Conservation (phyloP, 129 eudicot species). For the Artemisia argyi region DNA sequence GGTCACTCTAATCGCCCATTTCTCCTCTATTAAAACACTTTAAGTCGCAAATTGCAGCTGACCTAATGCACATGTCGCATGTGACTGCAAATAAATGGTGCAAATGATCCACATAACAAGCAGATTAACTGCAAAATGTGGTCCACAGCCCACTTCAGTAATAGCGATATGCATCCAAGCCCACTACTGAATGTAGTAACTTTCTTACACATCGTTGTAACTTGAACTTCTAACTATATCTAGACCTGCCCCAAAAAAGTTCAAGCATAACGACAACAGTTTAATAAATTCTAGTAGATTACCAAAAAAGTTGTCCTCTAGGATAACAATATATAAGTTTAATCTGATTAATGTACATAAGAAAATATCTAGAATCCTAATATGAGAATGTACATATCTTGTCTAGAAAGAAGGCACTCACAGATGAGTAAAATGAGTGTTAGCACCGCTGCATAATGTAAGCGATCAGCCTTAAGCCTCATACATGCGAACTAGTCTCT, state of each 20-base stretch:
- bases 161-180: neutral
- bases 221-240: neutral
- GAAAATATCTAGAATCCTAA: neutral
- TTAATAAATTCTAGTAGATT: slow-evolving; percentile 11
- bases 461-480: slow-evolving; percentile 8
- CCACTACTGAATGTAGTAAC: neutral
- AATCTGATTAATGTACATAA: slow-evolving; percentile 1
- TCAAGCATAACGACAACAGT: neutral
- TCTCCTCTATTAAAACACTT: neutral
- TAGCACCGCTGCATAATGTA: neutral
- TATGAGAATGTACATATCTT: slow-evolving; percentile 22
- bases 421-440: slow-evolving; percentile 14
- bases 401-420: slow-evolving; percentile 24
- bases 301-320: slow-evolving; percentile 13
- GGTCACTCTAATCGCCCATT: neutral
- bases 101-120: neutral
- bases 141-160: slow-evolving; percentile 5
- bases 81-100: slow-evolving; percentile 4
- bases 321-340: neutral
- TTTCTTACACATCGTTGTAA: neutral
- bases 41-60: neutral
- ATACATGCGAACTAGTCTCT: slow-evolving; percentile 14
- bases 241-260: neutral
- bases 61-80: slow-evolving; percentile 1
- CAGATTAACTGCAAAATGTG: neutral